Percentiles rank a stretch among this genome's conserved stretches.
phyloP scores from a whole-genome alignment of 2,329 filamentous ascomycete genomes.

The Elsinoe perseae region DNA sequence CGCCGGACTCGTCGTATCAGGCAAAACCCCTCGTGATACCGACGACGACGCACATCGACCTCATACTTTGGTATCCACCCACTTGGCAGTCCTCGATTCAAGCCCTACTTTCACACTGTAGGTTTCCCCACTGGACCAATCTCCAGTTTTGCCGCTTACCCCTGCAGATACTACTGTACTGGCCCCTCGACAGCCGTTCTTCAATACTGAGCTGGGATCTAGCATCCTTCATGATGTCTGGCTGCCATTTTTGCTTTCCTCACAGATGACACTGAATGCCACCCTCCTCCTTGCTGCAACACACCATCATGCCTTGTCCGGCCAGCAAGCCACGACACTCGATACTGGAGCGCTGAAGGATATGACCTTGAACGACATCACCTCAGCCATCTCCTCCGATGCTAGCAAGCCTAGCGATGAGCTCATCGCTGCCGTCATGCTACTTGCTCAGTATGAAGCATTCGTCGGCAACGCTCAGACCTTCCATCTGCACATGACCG shows the following conservation, averaged over 20 bases:
- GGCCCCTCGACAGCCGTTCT: background rate
- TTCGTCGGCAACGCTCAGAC: slow-evolving; percentile 38
- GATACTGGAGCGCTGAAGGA: slow-evolving; percentile 37
- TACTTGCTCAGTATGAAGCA: slow-evolving; percentile 47
- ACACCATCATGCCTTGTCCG: slow-evolving; percentile 31
- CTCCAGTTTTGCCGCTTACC: too few relatives aligned
- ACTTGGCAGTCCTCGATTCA: background rate
- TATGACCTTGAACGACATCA: slow-evolving; percentile 39
- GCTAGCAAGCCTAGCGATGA: slow-evolving; percentile 32
- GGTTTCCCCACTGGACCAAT: too few relatives aligned
- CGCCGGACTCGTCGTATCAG: background rate
- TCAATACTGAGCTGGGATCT: background rate
- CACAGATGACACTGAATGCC: slow-evolving; percentile 34
- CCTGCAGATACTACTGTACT: background rate
- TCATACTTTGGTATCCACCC: background rate
- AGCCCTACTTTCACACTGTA: background rate
- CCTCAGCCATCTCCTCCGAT: slow-evolving; percentile 30
- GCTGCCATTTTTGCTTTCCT: slow-evolving; percentile 36
- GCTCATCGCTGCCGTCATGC: slow-evolving; percentile 42
- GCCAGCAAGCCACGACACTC: slow-evolving; percentile 26
- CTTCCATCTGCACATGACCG: slow-evolving; percentile 44
- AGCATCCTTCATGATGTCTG: slow-evolving; percentile 32
- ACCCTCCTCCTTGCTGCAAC: slow-evolving; percentile 38
- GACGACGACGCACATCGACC: background rate
- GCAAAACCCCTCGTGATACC: background rate